phyloP scores from a whole-genome alignment of 2,329 filamentous ascomycete genomes.

The Arthrobotrys conoides region DNA sequence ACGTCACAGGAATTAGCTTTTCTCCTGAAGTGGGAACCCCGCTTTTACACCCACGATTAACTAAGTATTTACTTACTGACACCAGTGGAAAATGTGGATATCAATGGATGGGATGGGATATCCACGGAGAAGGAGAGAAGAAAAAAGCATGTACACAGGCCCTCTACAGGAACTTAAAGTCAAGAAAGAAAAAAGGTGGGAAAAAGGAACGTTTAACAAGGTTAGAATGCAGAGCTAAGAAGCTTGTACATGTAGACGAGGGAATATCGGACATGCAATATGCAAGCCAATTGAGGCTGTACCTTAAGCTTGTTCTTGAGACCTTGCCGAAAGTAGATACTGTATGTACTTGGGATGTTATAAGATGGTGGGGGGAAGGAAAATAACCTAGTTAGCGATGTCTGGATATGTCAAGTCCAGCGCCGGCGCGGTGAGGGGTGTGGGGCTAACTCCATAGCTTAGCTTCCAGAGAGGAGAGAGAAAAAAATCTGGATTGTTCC shows the following conservation, averaged over 20 bases:
- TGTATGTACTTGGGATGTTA: neutral
- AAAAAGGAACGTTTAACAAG: conserved; percentile 24
- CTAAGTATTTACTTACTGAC: neutral
- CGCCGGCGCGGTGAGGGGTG: neutral
- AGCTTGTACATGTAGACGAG: conserved; percentile 25
- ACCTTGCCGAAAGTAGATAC: conserved; percentile 53
- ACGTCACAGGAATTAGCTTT: conserved; percentile 38
- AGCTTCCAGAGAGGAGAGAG: neutral
- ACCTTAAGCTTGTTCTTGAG: conserved; percentile 42
- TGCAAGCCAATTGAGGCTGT: conserved; percentile 61
- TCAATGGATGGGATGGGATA: conserved; percentile 32
- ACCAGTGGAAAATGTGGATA: conserved; percentile 3
- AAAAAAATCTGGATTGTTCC: conserved; percentile 38
- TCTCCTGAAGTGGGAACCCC: neutral
- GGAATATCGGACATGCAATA: conserved; percentile 29
- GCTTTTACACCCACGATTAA: neutral
- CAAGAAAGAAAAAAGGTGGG: conserved; percentile 5
- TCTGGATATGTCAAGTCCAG: conserved; percentile 39
- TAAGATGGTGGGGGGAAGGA: conserved; percentile 10
- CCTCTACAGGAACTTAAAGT: neutral
- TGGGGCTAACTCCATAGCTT: conserved; percentile 9
- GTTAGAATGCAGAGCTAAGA: conserved; percentile 23
- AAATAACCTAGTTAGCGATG: neutral
- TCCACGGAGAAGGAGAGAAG: conserved; percentile 38
- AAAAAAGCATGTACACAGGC: neutral